Evolutionary conservation across 768 basidiomycete species (phyloP), one percentile per base, ranked within the genome.

Genomic region (Clitopilus passeckerianus): DNA sequence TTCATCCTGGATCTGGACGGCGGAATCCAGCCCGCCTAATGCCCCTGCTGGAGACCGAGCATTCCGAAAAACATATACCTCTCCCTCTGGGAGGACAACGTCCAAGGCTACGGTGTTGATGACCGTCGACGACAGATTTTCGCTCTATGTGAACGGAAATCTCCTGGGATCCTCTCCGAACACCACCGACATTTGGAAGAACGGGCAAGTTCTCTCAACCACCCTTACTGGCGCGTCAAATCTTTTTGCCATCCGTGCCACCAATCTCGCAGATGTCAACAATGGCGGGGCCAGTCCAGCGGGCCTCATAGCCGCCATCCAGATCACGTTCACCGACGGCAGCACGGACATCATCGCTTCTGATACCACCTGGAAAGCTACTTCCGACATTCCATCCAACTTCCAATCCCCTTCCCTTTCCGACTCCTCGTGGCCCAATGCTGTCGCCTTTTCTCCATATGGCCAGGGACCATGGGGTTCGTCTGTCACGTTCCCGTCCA

Each of bases 1-100:
- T 30, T 61, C 66, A 27, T 65, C 64, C 1, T 71, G 72, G 70
- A 73, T 73, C 20, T 73, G 71, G 70, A 70, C 70, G 1, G 20
- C 58, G 6, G 70, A 71, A 59, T 34, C 63, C 16, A 56, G 64
- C 18, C 44, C 64, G 20, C 63, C 64, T 1, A 63, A 66, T 55
- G 63, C 64, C 10, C 66, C 67, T 18, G 10, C 67, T 7, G 67
- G 62, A n/a, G 66, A 65, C 23, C 61, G 67, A n/a, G 73, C 67
- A 8, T 69, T 74, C 56, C 70, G 73, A n/a, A 67, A 68, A 53
- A 69, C 68, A 0, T 69, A 63, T 59, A 41, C 60, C 0, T 43
- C 69, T 0, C 70, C 71, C 0, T 59, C 22, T 14, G 68, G 69
- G 7, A 71, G 71, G 57, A 60, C 57, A 0, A 59, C 69, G 2